Percentiles rank a stretch among this genome's conserved stretches.
Evolutionary conservation across 2,329 filamentous ascomycete genomes (phyloP).

Genomic region (Colletotrichum karsti): DNA sequence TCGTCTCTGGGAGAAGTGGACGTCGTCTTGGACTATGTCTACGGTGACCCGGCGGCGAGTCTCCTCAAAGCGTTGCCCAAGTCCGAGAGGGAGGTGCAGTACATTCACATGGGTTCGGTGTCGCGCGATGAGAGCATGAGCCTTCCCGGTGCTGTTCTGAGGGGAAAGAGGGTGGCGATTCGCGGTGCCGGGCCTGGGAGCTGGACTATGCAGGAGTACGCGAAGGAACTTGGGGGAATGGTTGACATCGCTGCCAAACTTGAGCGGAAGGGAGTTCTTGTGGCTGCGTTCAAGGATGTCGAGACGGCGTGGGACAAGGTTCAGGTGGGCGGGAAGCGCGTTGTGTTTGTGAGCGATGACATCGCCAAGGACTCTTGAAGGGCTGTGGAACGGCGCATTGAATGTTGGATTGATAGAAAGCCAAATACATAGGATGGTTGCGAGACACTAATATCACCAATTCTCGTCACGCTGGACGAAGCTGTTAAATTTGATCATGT

Average conservation of each 20-base stretch:
- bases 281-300: conserved; percentile 34
- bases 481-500: too few species aligned
- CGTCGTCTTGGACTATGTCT: conserved; percentile 66
- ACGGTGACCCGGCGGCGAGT: conserved; percentile 52
- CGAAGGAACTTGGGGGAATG: conserved; percentile 34
- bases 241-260: conserved; percentile 34
- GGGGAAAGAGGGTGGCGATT: conserved; percentile 57
- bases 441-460: too few species aligned
- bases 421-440: too few species aligned
- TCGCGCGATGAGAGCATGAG: conserved; percentile 44
- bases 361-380: not conserved
- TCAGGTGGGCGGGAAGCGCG: conserved; percentile 31
- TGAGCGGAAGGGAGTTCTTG: conserved; percentile 31
- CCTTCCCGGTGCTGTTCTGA: conserved; percentile 52
- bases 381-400: not conserved
- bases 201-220: conserved; percentile 43
- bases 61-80: conserved; percentile 49
- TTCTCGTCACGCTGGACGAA: too few species aligned
- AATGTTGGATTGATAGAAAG: too few species aligned
- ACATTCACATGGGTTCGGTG: conserved; percentile 60
- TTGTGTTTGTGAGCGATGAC: conserved; percentile 39
- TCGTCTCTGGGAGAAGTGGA: conserved; percentile 55
- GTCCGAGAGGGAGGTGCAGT: conserved; percentile 54
- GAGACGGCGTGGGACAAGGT: conserved; percentile 35
- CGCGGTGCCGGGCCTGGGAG: conserved; percentile 55